Evolutionary conservation across 495 filamentous ascomycete species (phyloP).

Genomic region (Aspergillus funiculosus): DNA sequence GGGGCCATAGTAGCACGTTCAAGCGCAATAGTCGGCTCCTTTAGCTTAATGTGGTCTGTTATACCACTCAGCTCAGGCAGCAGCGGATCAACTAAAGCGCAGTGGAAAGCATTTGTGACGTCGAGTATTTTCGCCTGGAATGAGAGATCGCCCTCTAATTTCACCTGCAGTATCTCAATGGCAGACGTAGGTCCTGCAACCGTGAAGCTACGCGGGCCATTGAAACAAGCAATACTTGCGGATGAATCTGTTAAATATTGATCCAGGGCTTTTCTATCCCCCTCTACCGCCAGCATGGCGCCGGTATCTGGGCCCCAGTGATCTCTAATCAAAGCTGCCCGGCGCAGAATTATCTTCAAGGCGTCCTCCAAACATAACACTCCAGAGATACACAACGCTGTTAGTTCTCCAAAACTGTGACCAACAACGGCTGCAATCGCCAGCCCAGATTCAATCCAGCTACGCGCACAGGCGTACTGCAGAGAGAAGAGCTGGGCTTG

Average conservation of each 20-base stretch:
- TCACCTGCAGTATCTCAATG: constrained; percentile 23
- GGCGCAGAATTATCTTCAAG: constrained; percentile 36
- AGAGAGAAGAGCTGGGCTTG: constrained; percentile 43
- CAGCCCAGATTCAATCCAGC: constrained; percentile 45
- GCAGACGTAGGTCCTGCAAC: constrained; percentile 37
- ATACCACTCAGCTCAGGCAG: constrained; percentile 23
- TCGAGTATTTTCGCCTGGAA: constrained; percentile 37
- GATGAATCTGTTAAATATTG: background rate
- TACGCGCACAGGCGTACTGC: constrained; percentile 43
- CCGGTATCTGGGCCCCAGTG: constrained; percentile 46
- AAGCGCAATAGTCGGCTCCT: constrained; percentile 27
- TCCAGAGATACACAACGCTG: constrained; percentile 37
- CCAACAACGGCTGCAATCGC: constrained; percentile 37
- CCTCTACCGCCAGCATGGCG: constrained; percentile 47
- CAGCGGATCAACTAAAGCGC: constrained; percentile 37
- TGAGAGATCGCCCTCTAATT: background rate
- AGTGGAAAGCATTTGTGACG: constrained; percentile 52
- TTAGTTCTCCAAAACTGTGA: constrained; percentile 48
- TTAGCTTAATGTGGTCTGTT: constrained; percentile 24
- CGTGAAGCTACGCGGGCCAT: constrained; percentile 42
- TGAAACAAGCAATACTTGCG: constrained; percentile 45
- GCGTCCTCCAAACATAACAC: constrained; percentile 30
- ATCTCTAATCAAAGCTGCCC: constrained; percentile 40
- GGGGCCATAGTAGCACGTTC: constrained; percentile 29
- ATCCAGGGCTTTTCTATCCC: constrained; percentile 20